Conservation (phyloP, 495 filamentous ascomycete genomes). For the Peziza echinospora region DNA sequence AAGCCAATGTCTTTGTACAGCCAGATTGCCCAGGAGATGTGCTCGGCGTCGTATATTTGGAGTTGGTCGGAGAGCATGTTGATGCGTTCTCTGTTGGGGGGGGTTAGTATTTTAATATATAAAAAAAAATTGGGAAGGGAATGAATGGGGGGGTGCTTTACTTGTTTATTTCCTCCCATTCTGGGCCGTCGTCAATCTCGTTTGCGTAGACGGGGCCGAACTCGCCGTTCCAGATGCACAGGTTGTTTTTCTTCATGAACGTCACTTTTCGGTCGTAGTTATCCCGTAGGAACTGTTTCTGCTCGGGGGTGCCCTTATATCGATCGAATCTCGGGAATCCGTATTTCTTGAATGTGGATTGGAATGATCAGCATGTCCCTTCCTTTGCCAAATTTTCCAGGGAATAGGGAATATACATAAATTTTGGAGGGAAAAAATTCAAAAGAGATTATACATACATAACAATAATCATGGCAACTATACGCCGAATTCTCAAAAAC, state of each 20-base stretch:
- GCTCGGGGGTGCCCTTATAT: conserved; percentile 32
- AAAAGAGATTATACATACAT: too few species aligned
- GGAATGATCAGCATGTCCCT: too few species aligned
- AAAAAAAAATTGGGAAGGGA: too few species aligned
- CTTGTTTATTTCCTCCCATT: conserved; percentile 27
- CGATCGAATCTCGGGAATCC: conserved; percentile 31
- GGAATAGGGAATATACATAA: too few species aligned
- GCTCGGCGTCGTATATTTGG: conserved; percentile 32
- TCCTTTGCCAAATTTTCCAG: too few species aligned
- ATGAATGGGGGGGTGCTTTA: too few species aligned
- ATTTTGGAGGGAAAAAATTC: too few species aligned
- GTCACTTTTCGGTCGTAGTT: conserved; percentile 34
- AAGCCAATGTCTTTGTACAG: conserved; percentile 43
- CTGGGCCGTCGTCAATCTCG: conserved; percentile 17
- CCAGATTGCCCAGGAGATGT: conserved; percentile 42
- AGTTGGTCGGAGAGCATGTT: conserved; percentile 36
- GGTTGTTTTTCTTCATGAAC: conserved; percentile 32
- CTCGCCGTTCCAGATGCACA: conserved; percentile 46
- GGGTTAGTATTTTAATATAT: too few species aligned
- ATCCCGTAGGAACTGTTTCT: conserved; percentile 28
- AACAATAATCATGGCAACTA: conserved; percentile 34
- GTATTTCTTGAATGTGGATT: conserved; percentile 23
- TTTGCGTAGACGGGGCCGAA: conserved; percentile 42
- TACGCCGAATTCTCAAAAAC: conserved; percentile 31
- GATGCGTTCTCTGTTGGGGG: conserved; percentile 28